Conservation (phyloP, 345 rosid species). For the Salix purpurea region DNA sequence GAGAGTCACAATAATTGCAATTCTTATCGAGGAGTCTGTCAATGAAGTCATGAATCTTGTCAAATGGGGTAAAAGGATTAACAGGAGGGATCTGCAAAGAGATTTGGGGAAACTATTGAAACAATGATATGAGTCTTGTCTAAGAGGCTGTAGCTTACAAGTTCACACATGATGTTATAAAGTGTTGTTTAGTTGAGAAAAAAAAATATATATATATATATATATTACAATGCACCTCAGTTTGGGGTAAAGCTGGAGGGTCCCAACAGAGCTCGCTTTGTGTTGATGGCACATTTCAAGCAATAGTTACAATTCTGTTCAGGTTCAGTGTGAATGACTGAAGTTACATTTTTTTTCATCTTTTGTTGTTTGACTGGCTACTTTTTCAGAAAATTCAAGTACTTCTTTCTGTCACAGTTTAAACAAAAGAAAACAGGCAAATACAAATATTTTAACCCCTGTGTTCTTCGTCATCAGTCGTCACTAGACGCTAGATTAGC, state of each 20-base stretch:
- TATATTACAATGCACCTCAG: too few species aligned
- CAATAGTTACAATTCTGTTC: conserved; percentile 14
- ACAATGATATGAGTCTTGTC: background rate
- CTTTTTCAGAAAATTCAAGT: background rate
- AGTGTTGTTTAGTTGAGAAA: background rate
- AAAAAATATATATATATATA: background rate
- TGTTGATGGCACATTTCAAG: conserved; percentile 21
- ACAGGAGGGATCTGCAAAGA: background rate
- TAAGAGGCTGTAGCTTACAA: too few species aligned
- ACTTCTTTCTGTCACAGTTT: background rate
- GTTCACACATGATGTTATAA: background rate
- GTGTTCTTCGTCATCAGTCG: background rate
- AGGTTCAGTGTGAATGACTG: conserved; percentile 17
- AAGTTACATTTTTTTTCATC: conserved; percentile 15
- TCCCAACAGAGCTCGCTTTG: conserved; percentile 8
- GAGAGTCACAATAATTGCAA: background rate
- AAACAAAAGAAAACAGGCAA: background rate
- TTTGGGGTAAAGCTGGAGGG: background rate
- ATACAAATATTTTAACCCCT: background rate
- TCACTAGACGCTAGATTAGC: background rate
- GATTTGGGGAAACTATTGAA: background rate
- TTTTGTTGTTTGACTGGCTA: conserved; percentile 14
- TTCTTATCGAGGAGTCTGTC: background rate
- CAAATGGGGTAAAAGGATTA: background rate
- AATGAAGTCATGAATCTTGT: conserved; percentile 9